Percentiles rank a stretch among this genome's conserved stretches.
These are phyloP conservation scores for Phaeodactylum tricornutum DNA, from an alignment of 108 stramenopile genomes.

Conservation along the genomic window DNA sequence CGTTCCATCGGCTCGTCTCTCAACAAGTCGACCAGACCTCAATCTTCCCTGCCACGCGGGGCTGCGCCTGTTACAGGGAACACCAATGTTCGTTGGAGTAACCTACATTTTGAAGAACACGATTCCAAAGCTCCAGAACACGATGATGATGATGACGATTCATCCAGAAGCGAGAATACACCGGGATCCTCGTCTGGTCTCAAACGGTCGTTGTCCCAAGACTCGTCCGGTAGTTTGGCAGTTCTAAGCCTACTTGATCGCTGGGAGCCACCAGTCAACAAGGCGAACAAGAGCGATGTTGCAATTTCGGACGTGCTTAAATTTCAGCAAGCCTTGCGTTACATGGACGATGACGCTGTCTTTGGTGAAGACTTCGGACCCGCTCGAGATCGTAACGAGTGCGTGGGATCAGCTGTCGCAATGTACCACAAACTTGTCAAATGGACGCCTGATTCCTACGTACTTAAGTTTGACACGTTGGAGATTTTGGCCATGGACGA, in stretches of 20 bases:
- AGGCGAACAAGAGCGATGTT: constrained; percentile 27
- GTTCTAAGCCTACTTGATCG: constrained; percentile 47
- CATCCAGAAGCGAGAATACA: background rate
- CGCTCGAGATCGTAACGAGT: constrained; percentile 40
- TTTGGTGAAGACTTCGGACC: constrained; percentile 57
- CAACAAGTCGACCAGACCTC: no score
- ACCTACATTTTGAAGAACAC: background rate
- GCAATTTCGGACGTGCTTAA: constrained; percentile 44
- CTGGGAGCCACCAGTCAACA: constrained; percentile 70
- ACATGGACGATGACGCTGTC: constrained; percentile 52
- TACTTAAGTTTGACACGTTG: constrained; percentile 9
- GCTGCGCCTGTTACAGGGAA: no score
- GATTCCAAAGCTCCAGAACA: background rate
- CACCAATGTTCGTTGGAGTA: no score
- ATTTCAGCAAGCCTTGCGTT: constrained; percentile 53
- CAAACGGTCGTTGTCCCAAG: background rate
- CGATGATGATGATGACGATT: constrained; percentile 2
- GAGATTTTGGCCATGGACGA: constrained; percentile 3
- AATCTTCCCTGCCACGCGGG: no score
- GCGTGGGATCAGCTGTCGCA: constrained; percentile 40
- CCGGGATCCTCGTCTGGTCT: background rate
- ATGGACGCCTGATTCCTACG: constrained; percentile 7
- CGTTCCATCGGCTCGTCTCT: background rate
- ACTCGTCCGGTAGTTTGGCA: background rate
- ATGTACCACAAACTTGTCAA: constrained; percentile 40